Evolutionary conservation across 179 eudicot species (phyloP), one percentile per base, ranked within the genome.

Genomic region (Camellia oleifera): DNA sequence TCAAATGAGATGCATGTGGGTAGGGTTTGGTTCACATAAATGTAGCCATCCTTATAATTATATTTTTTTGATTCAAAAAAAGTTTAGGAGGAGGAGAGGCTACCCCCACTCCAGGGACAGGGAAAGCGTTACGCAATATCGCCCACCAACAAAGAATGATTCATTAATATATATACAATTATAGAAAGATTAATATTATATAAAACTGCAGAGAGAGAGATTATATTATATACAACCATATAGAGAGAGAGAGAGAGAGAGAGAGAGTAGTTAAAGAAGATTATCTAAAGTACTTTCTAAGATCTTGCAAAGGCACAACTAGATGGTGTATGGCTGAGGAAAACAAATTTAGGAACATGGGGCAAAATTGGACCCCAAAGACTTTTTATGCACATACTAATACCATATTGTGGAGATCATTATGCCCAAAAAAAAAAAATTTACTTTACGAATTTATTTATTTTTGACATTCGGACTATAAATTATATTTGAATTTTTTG

Each of bases 1-100:
- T 48, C 78, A 75, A 60, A 75, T 75, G 78, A 75, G 69, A 42
- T 60, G 69, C 78, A 75, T 61, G 78, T 75, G 78, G 78, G 78
- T 60, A 61, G 69, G 78, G 78, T 75, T 44, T 42, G 69, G 54
- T 45, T n/a, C 68, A 75, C 53, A 56, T 75, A 75, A 75, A 75
- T 60, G 68, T 7, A 74, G 52, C 65, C 69, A 61, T 44, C 15
- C 78, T 11, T 60, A 17, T 32, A 74, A 15, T 42, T 32, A 23
- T 23, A 54, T 73, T 20, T 20, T 20, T 20, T 20, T 20, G 23
- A 20, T 20, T 20, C 23, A 20, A 20, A 20, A 20, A 20, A 20
- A 20, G 23, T 20, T 20, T 20, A 20, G 23, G 23, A 20, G 23
- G 23, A 20, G 23, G 23, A 20, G 23, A 20, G 23, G 23, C 23